Base-by-base conservation (phyloP, 352 stramenopile species). In the Globisporangium nodosum region DNA sequence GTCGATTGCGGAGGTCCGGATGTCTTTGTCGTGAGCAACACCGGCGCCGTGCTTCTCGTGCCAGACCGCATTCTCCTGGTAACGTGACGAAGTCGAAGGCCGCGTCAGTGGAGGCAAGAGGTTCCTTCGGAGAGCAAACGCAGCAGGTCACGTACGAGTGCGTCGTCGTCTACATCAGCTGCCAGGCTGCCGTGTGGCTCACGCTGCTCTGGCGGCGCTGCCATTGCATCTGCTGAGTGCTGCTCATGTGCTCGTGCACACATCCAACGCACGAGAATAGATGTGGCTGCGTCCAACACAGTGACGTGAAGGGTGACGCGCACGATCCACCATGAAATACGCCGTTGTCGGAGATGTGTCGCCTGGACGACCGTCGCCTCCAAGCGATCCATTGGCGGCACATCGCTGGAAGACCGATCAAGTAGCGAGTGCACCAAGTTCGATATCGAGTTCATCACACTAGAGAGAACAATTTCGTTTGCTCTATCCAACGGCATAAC, bases 11-110 rank as follows among this genome's bases (percentile, higher is more conserved):
- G 56, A 70, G 3, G 69, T 71, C 48, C 68, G 63, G 16, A 74
- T 15, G 46, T 73, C 65, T 12, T 71, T 69, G 27, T 71, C 57
- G 24, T 70, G 60, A 8, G 45, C 47, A 13, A 16, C 43, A 4
- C 18, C 15, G 3, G 21, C 40, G 5, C 56, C 60, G 31, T 85
- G 63, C 43, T 80, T 82, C 27, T 90, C 80, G 50, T 85, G 66
- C 65, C 82, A 90, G 18, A 85, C 76, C 4, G 78, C 76, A 47
- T 76, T 86, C 51, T 87, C 78, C 46, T 81, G 61, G 33, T 39
- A 8, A 12, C 11, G 21, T 21, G 4, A 12, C 20, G 39, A 30
- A n/a, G 5, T 1, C 0, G 16, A 24, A 18, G 6, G 4, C 42
- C 13, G 21, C 42, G 4, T 47, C 15, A 5, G 42, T 6, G 21